A percentile compares a stretch with the other conserved stretches of the same genome.
phyloP scores from a whole-genome alignment of 768 basidiomycete genomes.

The Pleurotus pulmonarius region DNA sequence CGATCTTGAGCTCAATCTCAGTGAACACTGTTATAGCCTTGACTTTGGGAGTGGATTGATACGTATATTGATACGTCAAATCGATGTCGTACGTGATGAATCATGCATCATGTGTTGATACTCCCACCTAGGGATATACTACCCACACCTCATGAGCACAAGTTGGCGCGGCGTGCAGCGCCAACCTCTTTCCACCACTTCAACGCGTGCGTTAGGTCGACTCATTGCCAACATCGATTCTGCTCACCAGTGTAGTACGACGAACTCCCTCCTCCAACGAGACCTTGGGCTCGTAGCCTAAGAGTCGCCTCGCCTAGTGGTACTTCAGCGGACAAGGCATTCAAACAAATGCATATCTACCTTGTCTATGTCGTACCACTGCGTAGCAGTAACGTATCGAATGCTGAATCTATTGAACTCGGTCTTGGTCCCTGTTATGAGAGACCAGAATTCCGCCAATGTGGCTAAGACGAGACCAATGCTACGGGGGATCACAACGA shows the following conservation, averaged over 20 bases:
- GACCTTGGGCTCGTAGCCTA: slow-evolving; percentile 51
- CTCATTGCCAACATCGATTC: background rate
- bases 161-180: slow-evolving; percentile 1
- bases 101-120: too few species aligned
- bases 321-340: background rate
- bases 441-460: slow-evolving; percentile 30
- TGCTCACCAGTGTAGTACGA: slow-evolving; percentile 13
- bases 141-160: too few species aligned
- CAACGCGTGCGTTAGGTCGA: background rate
- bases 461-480: slow-evolving; percentile 37
- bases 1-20: slow-evolving; percentile 8
- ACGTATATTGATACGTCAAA: too few species aligned
- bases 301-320: slow-evolving; percentile 31
- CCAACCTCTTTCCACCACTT: slow-evolving; percentile 14
- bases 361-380: slow-evolving; percentile 52
- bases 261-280: slow-evolving; percentile 45
- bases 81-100: too few species aligned
- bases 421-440: slow-evolving; percentile 39
- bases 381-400: slow-evolving; percentile 33
- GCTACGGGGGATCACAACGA: slow-evolving; percentile 26
- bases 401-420: slow-evolving; percentile 39
- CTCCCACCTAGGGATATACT: too few species aligned
- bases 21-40: slow-evolving; percentile 19
- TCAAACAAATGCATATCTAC: background rate
- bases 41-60: too few species aligned